Conservation (phyloP, 345 rosid genomes). For the Rhizophora mangle region DNA sequence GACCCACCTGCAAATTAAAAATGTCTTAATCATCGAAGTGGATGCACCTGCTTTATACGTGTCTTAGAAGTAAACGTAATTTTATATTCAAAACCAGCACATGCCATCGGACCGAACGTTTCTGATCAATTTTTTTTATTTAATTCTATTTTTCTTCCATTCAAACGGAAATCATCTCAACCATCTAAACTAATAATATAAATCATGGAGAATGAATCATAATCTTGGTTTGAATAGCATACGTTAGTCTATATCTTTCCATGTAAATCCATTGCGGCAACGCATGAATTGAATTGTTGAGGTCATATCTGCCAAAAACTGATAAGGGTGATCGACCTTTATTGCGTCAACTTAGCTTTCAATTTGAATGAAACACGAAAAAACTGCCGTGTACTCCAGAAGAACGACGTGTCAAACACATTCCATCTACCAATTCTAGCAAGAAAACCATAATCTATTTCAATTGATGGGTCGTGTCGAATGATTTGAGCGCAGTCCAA, state of each 20-base stretch:
- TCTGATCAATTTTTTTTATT: background rate
- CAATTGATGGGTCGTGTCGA: background rate
- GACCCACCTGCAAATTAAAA: conserved; percentile 63
- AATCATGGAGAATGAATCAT: conserved; percentile 14
- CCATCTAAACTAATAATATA: background rate
- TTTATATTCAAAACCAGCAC: conserved; percentile 1
- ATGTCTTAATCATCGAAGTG: conserved; percentile 8
- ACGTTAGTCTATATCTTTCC: conserved; percentile 40
- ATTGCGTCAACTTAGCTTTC: conserved; percentile 15
- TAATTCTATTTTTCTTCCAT: conserved; percentile 20
- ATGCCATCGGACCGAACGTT: conserved; percentile 22
- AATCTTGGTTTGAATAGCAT: conserved; percentile 20
- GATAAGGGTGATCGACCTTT: conserved; percentile 13
- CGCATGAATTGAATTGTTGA: conserved; percentile 45
- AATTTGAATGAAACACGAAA: background rate
- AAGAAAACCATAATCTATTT: background rate
- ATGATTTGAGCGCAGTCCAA: background rate
- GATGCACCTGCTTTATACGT: background rate
- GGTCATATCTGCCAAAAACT: background rate
- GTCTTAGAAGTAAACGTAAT: background rate
- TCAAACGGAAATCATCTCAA: conserved; percentile 23
- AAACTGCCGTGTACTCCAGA: conserved; percentile 23
- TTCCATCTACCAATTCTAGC: conserved; percentile 1
- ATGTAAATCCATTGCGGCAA: conserved; percentile 36
- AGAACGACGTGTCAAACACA: conserved; percentile 14